These are phyloP conservation scores for Haplosporangium gracile DNA, from an alignment of 192 early-diverging fungal genomes.

Conservation along the genomic window DNA sequence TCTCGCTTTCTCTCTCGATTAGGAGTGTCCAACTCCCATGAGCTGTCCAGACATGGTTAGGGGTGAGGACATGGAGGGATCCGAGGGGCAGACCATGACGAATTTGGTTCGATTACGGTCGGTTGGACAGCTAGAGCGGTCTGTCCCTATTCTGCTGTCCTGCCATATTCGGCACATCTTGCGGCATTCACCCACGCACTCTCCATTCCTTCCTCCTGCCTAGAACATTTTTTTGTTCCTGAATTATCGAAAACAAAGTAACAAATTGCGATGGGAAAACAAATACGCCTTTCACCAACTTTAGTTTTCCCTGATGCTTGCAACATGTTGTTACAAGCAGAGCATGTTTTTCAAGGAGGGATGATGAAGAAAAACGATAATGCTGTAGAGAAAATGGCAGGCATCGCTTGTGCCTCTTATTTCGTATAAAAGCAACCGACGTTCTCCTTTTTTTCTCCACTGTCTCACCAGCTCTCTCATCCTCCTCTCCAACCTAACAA, in stretches of 20 bases:
- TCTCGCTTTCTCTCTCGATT: too few species aligned
- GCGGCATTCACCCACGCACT: background rate
- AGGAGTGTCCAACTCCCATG: background rate
- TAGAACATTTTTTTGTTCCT: background rate
- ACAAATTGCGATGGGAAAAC: background rate
- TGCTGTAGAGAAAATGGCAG: background rate
- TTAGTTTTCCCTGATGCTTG: too few species aligned
- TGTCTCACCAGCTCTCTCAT: background rate
- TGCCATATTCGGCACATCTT: background rate
- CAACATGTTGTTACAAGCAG: too few species aligned
- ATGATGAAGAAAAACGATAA: background rate
- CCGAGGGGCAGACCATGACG: background rate
- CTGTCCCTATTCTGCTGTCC: background rate
- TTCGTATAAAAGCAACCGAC: background rate
- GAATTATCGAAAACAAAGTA: background rate
- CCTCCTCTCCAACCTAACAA: background rate
- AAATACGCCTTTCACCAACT: too few species aligned
- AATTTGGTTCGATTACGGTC: background rate
- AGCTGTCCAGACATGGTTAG: background rate
- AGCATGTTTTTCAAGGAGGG: background rate
- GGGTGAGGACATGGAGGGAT: background rate
- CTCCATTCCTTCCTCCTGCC: background rate
- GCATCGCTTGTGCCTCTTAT: background rate
- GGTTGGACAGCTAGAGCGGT: background rate
- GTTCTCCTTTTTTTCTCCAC: background rate